A percentile compares a stretch with the other conserved stretches of the same genome.
Conservation (phyloP, 1,139 yeast species). For the Nadsonia starkeyi-henricii region DNA sequence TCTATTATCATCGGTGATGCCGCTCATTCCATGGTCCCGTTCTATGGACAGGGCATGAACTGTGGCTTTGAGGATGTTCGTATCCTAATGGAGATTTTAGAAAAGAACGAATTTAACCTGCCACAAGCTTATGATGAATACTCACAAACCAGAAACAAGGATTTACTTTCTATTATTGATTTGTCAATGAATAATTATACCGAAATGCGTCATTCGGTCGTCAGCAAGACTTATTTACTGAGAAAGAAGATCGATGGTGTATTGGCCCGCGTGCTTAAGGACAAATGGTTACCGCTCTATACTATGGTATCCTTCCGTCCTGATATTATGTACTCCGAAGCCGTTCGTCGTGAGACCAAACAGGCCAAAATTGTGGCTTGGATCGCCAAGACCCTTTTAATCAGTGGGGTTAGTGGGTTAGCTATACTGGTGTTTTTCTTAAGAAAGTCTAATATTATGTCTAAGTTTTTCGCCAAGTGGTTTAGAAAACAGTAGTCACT, state of each 20-base stretch:
- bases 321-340: slow-evolving; percentile 65
- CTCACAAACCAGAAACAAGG: slow-evolving; percentile 43
- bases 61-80: slow-evolving; percentile 89
- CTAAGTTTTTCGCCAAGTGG: neutral
- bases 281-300: slow-evolving; percentile 73
- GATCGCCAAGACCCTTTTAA: slow-evolving; percentile 1
- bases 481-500: too few relatives aligned
- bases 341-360: slow-evolving; percentile 26
- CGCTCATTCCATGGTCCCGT: slow-evolving; percentile 94
- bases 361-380: slow-evolving; percentile 1
- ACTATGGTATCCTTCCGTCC: slow-evolving; percentile 86
- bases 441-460: neutral
- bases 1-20: slow-evolving; percentile 79
- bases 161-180: slow-evolving; percentile 60
- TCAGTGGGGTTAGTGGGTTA: slow-evolving; percentile 1
- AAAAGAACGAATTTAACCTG: slow-evolving; percentile 28
- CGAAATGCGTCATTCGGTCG: slow-evolving; percentile 81
- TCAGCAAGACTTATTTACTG: slow-evolving; percentile 44
- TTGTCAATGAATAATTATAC: slow-evolving; percentile 69
- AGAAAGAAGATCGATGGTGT: slow-evolving; percentile 57
- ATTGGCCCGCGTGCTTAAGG: slow-evolving; percentile 42
- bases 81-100: slow-evolving; percentile 43
- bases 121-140: slow-evolving; percentile 43
- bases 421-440: neutral
- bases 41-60: slow-evolving; percentile 95